Evolutionary conservation across 2,329 filamentous ascomycete species (phyloP).

Genomic region (Aspergillus ruber): DNA sequence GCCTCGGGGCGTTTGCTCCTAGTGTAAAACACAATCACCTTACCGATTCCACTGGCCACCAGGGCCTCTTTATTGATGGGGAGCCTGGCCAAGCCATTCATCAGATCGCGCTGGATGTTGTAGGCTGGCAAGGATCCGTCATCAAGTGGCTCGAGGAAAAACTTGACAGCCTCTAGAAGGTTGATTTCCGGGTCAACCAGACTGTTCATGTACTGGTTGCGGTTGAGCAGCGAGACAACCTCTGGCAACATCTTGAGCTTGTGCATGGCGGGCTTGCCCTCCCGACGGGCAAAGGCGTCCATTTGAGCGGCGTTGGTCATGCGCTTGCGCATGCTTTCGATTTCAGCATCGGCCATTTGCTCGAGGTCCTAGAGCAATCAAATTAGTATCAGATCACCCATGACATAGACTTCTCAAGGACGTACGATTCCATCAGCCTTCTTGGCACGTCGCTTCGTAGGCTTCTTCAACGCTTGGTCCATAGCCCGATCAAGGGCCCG

Average conservation of each 20-base stretch:
- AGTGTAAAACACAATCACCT: conserved; percentile 94
- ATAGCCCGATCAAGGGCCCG: conserved; percentile 80
- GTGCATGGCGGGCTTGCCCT: conserved; percentile 74
- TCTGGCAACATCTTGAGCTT: conserved; percentile 92
- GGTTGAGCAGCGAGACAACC: conserved; percentile 80
- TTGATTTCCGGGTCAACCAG: conserved; percentile 93
- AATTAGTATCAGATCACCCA: neutral
- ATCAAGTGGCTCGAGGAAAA: conserved; percentile 92
- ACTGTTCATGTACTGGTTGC: conserved; percentile 72
- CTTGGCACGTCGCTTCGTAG: conserved; percentile 60
- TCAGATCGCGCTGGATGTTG: conserved; percentile 93
- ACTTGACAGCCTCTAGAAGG: conserved; percentile 87
- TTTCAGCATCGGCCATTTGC: conserved; percentile 80
- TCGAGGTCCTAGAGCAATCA: conserved; percentile 65
- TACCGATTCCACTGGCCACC: conserved; percentile 86
- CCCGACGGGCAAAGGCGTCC: conserved; percentile 75
- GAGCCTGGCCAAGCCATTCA: conserved; percentile 69
- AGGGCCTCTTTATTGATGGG: conserved; percentile 88
- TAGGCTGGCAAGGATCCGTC: conserved; percentile 93
- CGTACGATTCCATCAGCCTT: conserved; percentile 84
- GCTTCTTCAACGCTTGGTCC: conserved; percentile 80
- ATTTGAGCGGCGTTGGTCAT: conserved; percentile 88
- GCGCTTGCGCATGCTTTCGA: conserved; percentile 75
- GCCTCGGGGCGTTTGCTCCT: conserved; percentile 86
- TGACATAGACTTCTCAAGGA: conserved; percentile 12